Evolutionary conservation across 495 filamentous ascomycete species (phyloP).

Genomic region (Corynascus novoguineensis): DNA sequence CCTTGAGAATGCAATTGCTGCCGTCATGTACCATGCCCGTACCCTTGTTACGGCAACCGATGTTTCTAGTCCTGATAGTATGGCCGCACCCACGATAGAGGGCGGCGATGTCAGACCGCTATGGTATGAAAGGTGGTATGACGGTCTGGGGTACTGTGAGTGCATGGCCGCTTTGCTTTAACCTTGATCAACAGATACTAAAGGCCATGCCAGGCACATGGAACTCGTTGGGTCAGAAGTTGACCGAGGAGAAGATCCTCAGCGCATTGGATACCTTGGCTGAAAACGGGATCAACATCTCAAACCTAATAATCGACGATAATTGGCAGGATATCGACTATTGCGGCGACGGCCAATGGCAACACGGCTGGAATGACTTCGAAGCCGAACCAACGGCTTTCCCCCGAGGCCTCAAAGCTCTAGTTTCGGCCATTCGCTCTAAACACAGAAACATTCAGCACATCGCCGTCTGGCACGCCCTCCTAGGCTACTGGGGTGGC

Average conservation of each 20-base stretch:
- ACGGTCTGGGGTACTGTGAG: constrained; percentile 66
- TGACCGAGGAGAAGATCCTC: constrained; percentile 75
- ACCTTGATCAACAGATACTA: too few species aligned
- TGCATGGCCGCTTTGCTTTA: not conserved
- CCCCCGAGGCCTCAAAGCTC: constrained; percentile 67
- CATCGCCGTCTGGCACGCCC: constrained; percentile 90
- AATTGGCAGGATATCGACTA: constrained; percentile 84
- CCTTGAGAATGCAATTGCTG: constrained; percentile 72
- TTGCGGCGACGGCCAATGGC: constrained; percentile 39
- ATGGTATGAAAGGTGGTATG: constrained; percentile 86
- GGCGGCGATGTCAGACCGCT: constrained; percentile 48
- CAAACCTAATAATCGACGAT: constrained; percentile 87
- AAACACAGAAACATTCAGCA: constrained; percentile 70
- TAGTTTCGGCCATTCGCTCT: constrained; percentile 60
- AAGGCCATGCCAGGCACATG: constrained; percentile 60
- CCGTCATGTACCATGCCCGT: constrained; percentile 81
- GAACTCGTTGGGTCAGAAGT: constrained; percentile 80
- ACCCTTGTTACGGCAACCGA: constrained; percentile 47
- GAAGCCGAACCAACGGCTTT: constrained; percentile 80
- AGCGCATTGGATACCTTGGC: constrained; percentile 66
- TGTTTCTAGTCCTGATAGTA: constrained; percentile 29
- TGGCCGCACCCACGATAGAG: not conserved
- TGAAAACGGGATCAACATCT: constrained; percentile 66
- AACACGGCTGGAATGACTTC: constrained; percentile 61
- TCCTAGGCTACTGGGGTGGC: constrained; percentile 95